Percentiles rank a stretch among this genome's conserved stretches.
These are phyloP conservation scores for Penicillium egyptiacum DNA, from an alignment of 495 filamentous ascomycete genomes.

Conservation along the genomic window DNA sequence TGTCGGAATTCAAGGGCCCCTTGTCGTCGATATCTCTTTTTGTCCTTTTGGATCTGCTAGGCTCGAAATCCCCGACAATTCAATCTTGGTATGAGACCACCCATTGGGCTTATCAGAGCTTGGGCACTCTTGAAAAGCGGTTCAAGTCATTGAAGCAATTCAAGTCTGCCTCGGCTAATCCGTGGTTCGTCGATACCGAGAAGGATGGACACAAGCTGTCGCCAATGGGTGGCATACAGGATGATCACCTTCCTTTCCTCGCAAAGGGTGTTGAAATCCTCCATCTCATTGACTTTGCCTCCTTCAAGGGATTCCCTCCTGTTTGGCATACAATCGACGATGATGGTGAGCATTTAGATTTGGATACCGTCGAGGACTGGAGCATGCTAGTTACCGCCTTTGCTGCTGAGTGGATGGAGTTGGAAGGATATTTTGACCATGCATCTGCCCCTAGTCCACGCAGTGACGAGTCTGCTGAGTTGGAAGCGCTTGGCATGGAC, in stretches of 20 bases:
- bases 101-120: conserved; percentile 84
- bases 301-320: conserved; percentile 58
- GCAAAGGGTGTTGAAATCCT: conserved; percentile 79
- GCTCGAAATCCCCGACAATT: conserved; percentile 64
- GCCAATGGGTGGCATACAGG: conserved; percentile 57
- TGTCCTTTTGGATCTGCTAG: conserved; percentile 89
- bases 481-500: conserved; percentile 22
- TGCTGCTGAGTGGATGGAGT: conserved; percentile 89
- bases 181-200: conserved; percentile 52
- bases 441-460: neutral
- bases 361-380: conserved; percentile 86
- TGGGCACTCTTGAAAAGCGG: conserved; percentile 68
- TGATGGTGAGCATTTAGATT: conserved; percentile 82
- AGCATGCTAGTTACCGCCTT: conserved; percentile 77
- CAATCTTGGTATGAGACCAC: conserved; percentile 83
- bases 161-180: conserved; percentile 40
- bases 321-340: conserved; percentile 89
- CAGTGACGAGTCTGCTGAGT: conserved; percentile 14
- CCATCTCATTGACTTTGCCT: conserved; percentile 76
- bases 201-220: conserved; percentile 53
- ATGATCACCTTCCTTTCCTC: conserved; percentile 92
- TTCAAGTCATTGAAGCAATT: conserved; percentile 59
- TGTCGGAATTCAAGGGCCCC: conserved; percentile 70
- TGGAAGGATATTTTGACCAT: conserved; percentile 58
- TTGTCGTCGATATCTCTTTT: conserved; percentile 82